Percentiles rank a stretch among this genome's conserved stretches.
Conservation (phyloP, 768 basidiomycete species). For the Pleurotus cornucopiae region DNA sequence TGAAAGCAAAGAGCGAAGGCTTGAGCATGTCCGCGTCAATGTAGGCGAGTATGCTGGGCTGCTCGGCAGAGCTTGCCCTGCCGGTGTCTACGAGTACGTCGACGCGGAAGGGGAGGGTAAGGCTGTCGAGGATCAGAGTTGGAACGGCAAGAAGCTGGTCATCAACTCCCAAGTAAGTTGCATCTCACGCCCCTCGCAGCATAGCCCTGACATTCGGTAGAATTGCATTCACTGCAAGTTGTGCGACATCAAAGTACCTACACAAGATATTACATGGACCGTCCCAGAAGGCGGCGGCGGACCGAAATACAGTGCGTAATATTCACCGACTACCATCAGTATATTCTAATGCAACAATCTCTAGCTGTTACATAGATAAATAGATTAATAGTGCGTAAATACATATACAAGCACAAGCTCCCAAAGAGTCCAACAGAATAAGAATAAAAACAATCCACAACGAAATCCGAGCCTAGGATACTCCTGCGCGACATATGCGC, state of each 20-base stretch:
- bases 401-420: no score
- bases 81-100: conserved; percentile 96
- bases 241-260: conserved; percentile 94
- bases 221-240: conserved; percentile 94
- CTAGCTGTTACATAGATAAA: conserved; percentile 7
- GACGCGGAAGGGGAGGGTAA: conserved; percentile 29
- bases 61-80: conserved; percentile 88
- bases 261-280: conserved; percentile 95
- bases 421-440: no score
- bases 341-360: background rate
- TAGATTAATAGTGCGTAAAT: background rate
- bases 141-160: conserved; percentile 82
- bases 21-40: conserved; percentile 72
- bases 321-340: conserved; percentile 27
- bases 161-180: conserved; percentile 90
- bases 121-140: conserved; percentile 25
- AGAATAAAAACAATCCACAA: no score
- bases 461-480: no score
- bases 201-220: conserved; percentile 33
- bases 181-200: conserved; percentile 5
- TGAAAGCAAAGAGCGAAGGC: conserved; percentile 41
- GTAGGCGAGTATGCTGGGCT: conserved; percentile 80
- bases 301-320: conserved; percentile 85
- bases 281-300: conserved; percentile 97
- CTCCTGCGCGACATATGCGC: no score